Evolutionary conservation across 2,329 filamentous ascomycete species (phyloP).

Genomic region (Hysterium pulicare): DNA sequence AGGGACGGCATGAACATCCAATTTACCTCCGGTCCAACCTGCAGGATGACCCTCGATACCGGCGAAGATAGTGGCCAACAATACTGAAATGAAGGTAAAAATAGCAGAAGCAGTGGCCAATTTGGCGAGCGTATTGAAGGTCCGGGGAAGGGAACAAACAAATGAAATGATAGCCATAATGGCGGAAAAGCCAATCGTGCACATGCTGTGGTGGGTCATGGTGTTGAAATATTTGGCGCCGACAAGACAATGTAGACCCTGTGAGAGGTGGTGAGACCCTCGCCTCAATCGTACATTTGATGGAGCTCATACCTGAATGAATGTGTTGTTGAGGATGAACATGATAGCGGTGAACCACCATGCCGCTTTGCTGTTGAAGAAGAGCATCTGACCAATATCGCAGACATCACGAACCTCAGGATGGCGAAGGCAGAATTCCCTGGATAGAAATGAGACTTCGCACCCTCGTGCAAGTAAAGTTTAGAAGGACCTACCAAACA

Average conservation of each 20-base stretch:
- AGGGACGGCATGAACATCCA: slow-evolving; percentile 66
- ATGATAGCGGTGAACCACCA: slow-evolving; percentile 71
- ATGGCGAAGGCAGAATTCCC: slow-evolving; percentile 87
- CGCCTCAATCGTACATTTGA: slow-evolving; percentile 8
- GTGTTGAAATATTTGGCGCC: slow-evolving; percentile 88
- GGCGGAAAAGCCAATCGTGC: slow-evolving; percentile 76
- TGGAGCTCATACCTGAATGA: slow-evolving; percentile 61
- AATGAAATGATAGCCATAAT: slow-evolving; percentile 74
- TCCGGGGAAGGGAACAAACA: slow-evolving; percentile 77
- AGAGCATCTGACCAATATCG: slow-evolving; percentile 92
- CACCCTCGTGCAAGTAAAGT: neutral
- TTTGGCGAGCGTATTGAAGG: slow-evolving; percentile 76
- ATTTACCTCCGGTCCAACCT: slow-evolving; percentile 60
- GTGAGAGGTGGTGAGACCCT: neutral
- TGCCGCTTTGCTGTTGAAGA: slow-evolving; percentile 75
- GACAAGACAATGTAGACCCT: slow-evolving; percentile 77
- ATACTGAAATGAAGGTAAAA: slow-evolving; percentile 86
- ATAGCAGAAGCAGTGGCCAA: slow-evolving; percentile 75
- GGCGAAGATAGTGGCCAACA: slow-evolving; percentile 79
- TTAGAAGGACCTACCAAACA: slow-evolving; percentile 50
- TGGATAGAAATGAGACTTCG: slow-evolving; percentile 33
- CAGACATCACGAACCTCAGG: slow-evolving; percentile 90
- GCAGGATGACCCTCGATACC: slow-evolving; percentile 72
- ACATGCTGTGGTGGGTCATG: slow-evolving; percentile 68
- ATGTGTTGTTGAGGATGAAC: slow-evolving; percentile 93